Base-by-base conservation (phyloP, 2,329 filamentous ascomycete species). In the Penicillium verrucosum region DNA sequence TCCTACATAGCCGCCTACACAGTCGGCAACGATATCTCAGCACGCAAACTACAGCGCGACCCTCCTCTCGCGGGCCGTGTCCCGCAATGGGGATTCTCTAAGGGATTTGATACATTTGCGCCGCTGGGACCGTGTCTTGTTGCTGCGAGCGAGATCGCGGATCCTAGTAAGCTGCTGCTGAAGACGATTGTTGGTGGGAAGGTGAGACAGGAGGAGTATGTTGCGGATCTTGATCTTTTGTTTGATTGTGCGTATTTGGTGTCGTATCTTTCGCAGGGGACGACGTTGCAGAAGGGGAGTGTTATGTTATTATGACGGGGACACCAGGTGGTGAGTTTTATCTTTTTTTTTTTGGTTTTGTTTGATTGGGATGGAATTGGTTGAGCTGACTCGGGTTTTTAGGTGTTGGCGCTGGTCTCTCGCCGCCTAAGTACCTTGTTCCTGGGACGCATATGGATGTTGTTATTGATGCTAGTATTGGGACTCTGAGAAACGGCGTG, bases 41-140 rank as follows among this genome's bases (percentile, higher is more conserved):
- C 77, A 0, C 77, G 83, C 0, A 81, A 82, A 58, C 70, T 79
- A 34, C 83, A 85, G 60, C 70, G 79, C 4, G 78, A 83, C 21
- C 77, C 80, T 0, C 68, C 67, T 0, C 70, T 77, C 2, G 81
- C 82, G 0, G 81, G 82, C 0, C 74, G 70, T 0, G 79, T 84
- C 0, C 82, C 81, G 0, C 83, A 85, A 64, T 85, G 80, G 79
- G 12, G n/a, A 0, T 85, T 84, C 60, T 78, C 75, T 16, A 85
- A 85, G 61, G 80, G 81, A 0, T 85, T 85, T 52, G 82, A 85
- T 60, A 81, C 76, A 0, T 85, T 75, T 60, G 80, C 80, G 0
- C 83, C 82, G 0, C 54, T 85, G 0, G 82, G 82, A 0, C 82
- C 82, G 0, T 72, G 71, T 37, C 68, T 85, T 0, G 79, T 85